These are phyloP conservation scores for Penicillium corylophilum DNA, from an alignment of 2,329 filamentous ascomycete species.

Conservation along the genomic window DNA sequence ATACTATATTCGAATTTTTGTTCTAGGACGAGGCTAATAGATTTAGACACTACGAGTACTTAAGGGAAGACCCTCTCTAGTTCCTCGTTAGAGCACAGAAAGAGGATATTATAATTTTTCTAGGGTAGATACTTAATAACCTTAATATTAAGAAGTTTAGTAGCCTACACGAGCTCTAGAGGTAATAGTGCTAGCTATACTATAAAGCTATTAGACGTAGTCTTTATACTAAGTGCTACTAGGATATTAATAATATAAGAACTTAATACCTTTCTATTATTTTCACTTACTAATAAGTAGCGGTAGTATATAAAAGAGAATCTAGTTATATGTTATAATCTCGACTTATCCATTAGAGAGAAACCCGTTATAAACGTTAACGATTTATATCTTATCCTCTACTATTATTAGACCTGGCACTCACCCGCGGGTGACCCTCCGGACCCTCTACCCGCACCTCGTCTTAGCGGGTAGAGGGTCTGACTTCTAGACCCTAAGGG, in stretches of 20 bases:
- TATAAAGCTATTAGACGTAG: constrained; percentile 1
- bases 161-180: background rate
- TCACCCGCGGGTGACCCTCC: no score
- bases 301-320: constrained; percentile 3
- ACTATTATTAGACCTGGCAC: background rate
- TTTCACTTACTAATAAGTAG: background rate
- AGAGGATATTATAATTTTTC: constrained; percentile 3
- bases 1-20: background rate
- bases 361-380: constrained; percentile 4
- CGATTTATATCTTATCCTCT: constrained; percentile 1
- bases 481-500: no score
- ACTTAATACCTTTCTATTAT: background rate
- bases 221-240: background rate
- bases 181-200: constrained; percentile 3
- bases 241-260: constrained; percentile 4
- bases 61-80: constrained; percentile 3
- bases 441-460: no score
- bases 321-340: background rate
- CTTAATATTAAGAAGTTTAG: constrained; percentile 4
- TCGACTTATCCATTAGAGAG: constrained; percentile 1
- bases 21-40: background rate
- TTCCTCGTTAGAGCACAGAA: constrained; percentile 2
- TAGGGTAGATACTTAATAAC: constrained; percentile 3
- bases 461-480: no score
- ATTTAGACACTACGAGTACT: background rate